Conservation (phyloP, 140 eudicot genomes). For the Oenanthe javanica region DNA sequence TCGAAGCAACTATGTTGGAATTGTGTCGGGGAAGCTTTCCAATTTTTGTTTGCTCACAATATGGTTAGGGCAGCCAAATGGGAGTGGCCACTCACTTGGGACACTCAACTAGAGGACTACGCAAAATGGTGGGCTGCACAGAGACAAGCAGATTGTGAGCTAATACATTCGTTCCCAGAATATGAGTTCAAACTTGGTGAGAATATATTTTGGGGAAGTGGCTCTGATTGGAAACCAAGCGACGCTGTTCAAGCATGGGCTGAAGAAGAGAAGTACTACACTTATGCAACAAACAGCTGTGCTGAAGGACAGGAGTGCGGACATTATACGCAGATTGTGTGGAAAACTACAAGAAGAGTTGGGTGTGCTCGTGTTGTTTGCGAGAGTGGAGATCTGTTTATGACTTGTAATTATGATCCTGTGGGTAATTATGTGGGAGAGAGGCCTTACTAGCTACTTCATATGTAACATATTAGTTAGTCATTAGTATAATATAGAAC, state of each 20-base stretch:
- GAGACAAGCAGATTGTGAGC: constrained; percentile 43
- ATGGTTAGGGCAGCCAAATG: constrained; percentile 65
- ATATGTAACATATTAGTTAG: too few species aligned
- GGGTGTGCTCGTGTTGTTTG: constrained; percentile 87
- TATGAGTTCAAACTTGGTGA: constrained; percentile 67
- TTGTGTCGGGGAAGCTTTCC: constrained; percentile 55
- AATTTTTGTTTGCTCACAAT: constrained; percentile 62
- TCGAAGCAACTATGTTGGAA: constrained; percentile 69
- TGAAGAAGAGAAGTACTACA: constrained; percentile 58
- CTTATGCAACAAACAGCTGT: constrained; percentile 40
- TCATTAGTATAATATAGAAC: background rate
- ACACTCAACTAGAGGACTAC: constrained; percentile 46
- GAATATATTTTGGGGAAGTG: constrained; percentile 82
- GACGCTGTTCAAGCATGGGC: constrained; percentile 81
- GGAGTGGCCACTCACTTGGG: constrained; percentile 70
- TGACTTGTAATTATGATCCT: constrained; percentile 78
- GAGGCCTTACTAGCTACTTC: constrained; percentile 38
- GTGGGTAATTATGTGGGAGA: constrained; percentile 68
- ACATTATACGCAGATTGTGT: constrained; percentile 81
- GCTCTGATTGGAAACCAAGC: constrained; percentile 51
- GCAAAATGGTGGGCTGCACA: constrained; percentile 84
- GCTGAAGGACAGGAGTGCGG: constrained; percentile 60
- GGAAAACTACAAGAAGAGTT: constrained; percentile 56
- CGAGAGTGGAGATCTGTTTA: constrained; percentile 65
- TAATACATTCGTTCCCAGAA: constrained; percentile 73